phyloP scores from a whole-genome alignment of 345 rosid species.

The Pelargonium nanum region DNA sequence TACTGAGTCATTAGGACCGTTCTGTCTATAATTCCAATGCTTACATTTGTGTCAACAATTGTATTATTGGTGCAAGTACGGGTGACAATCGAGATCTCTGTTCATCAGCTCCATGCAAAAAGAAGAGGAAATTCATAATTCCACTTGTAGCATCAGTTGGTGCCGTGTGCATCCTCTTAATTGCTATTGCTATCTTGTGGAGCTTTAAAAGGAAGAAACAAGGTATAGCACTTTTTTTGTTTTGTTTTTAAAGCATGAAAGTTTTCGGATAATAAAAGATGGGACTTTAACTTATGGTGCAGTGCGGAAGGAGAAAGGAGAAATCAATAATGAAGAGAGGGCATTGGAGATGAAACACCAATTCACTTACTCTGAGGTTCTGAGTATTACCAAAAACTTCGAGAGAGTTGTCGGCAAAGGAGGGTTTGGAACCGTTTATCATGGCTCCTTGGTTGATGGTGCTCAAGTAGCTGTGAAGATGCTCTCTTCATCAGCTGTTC shows the following conservation, averaged over 20 bases:
- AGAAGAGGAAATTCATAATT: conserved; percentile 11
- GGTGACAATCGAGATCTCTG: conserved; percentile 14
- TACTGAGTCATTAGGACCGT: too few relatives aligned
- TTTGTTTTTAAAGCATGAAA: too few relatives aligned
- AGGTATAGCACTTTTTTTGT: too few relatives aligned
- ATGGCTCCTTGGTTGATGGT: conserved; percentile 20
- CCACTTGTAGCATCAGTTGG: conserved; percentile 8
- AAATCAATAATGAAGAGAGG: neutral
- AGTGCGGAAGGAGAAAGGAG: neutral
- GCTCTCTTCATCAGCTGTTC: conserved; percentile 31
- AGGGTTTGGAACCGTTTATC: conserved; percentile 37
- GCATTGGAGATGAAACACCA: conserved; percentile 16
- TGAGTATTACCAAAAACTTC: conserved; percentile 31
- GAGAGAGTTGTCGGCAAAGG: conserved; percentile 31
- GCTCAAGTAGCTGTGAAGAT: conserved; percentile 36
- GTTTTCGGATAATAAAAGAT: too few relatives aligned
- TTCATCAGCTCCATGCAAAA: conserved; percentile 8
- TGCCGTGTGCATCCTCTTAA: conserved; percentile 2
- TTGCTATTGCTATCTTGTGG: conserved; percentile 1
- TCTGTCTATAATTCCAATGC: neutral
- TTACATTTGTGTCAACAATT: neutral
- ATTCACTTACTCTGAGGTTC: conserved; percentile 24
- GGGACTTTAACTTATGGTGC: neutral
- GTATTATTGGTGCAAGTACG: conserved; percentile 4
- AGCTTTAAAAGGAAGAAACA: conserved; percentile 3